Evolutionary conservation across 2,329 filamentous ascomycete species (phyloP), one percentile per base, ranked within the genome.

Genomic region (Torrubiella hemipterigena): DNA sequence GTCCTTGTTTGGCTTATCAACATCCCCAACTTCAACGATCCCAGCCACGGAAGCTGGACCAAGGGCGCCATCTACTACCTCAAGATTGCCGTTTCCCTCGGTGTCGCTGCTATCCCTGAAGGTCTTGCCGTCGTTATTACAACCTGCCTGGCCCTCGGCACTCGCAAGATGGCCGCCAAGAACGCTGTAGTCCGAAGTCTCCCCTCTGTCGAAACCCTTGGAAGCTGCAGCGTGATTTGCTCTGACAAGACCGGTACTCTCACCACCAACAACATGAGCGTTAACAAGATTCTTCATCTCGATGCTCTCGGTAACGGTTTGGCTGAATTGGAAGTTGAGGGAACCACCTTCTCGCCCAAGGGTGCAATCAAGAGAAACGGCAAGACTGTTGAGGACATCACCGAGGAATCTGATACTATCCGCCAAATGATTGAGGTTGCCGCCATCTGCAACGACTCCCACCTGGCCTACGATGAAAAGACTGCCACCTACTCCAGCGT

Each of bases 21-120:
- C 63, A 84, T 96, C 44, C 80, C 84, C 49, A 85, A 98, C 64
- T 98, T 98, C 68, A 91, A 76, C 50, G 91, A 98, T 49, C 85
- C 87, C 17, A 81, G 82, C 42, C 89, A 95, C 47, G 91, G 91
- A 47, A 81, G 76, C 56, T 95, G 86, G 79, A 73, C 84, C 41
- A 98, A 96, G 66, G 91, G 91, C 37, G 91, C 91, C 37, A 96
- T 98, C 50, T 98, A 98, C 69, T 98, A 98, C 59, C 75, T 98
- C 48, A 98, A 98, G 69, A 98, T 98, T 52, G 91, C 91, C 25
- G 93, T 98, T 25, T 98, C 91, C 30, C 81, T 98, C 22, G 93
- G 91, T 58, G 91, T 98, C 25, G 91, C 91, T 28, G 91, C 93
- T 42, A 98, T 98, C 50, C 91, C 91, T 0, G 91, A 98, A 62